Evolutionary conservation across 2,329 filamentous ascomycete species (phyloP), one percentile per base, ranked within the genome.

Genomic region (Neofusicoccum sp.): DNA sequence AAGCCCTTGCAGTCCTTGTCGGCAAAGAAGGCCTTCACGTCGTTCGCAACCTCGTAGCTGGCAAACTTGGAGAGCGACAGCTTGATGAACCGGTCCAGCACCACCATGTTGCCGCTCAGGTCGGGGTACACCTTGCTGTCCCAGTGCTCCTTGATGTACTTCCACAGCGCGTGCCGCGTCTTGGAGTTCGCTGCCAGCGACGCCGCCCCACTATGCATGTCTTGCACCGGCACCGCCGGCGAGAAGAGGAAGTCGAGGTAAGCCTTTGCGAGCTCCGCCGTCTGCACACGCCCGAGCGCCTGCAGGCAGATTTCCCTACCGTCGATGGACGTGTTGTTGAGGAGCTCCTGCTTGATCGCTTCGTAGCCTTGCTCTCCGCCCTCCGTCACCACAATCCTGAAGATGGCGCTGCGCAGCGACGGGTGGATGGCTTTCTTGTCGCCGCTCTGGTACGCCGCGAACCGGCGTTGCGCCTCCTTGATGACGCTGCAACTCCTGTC

Each of bases 71-170:
- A 86, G 66, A 99, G 79, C 45, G 87, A 87, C 66, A 89, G 81
- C 67, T 90, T 87, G 68, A 99, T 79, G 77, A 96, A 96, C 49
- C 93, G 87, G 77, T 99, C 93, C 14, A 97, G 81, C 3, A 97
- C 86, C 31, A 97, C 89, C 64, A 91, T 89, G 78, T 97, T 97
- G 43, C 82, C 81, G 72, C 84, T 86, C 59, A 98, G 82, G 74
- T 89, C 89, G 63, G 85, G 78, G 57, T 87, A 83, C 45, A 96
- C 84, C 36, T 83, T 80, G 31, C 60, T 62, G 31, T 85, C 81
- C 90, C 93, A 99, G 78, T 96, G 88, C 44, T 84, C 81, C 77
- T 93, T 91, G 70, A 97, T 84, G 76, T 89, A 96, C 58, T 88
- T 80, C 95, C 95, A 99, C 61, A 96, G 84, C 45, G 88, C 79